Percentiles rank a stretch among this genome's conserved stretches.
These are phyloP conservation scores for Nothophoma quercina DNA, from an alignment of 2,329 filamentous ascomycete species.

Conservation along the genomic window DNA sequence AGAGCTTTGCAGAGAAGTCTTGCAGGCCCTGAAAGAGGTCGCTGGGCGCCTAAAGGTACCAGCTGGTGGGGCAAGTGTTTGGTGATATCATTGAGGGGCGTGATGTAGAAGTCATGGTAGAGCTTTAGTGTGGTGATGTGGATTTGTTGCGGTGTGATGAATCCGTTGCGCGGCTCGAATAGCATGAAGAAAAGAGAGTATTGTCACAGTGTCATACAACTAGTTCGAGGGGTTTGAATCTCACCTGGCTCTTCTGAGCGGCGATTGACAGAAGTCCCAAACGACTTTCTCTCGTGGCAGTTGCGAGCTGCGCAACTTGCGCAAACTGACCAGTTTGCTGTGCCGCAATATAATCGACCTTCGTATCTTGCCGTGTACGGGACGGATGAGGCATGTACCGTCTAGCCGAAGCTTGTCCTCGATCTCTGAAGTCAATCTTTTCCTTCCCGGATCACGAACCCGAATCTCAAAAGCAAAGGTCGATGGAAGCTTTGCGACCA, in stretches of 20 bases:
- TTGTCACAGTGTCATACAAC: too few relatives aligned
- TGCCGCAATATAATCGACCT: conserved; percentile 9
- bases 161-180: not conserved
- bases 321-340: not conserved
- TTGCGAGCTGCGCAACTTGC: too few relatives aligned
- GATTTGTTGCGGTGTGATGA: not conserved
- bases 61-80: conserved; percentile 25
- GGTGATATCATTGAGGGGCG: conserved; percentile 23
- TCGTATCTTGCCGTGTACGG: conserved; percentile 3
- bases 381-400: conserved; percentile 6
- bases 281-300: too few relatives aligned
- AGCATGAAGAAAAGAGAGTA: not conserved
- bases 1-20: conserved; percentile 10
- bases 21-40: conserved; percentile 33
- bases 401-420: conserved; percentile 6
- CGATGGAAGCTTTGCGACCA: conserved; percentile 24
- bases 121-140: conserved; percentile 16
- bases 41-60: conserved; percentile 34
- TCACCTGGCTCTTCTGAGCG: too few relatives aligned
- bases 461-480: conserved; percentile 3
- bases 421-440: not conserved
- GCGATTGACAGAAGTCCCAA: too few relatives aligned
- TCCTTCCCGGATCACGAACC: not conserved
- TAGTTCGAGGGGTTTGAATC: too few relatives aligned
- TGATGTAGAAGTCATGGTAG: conserved; percentile 10